Evolutionary conservation across 1,284 basidiomycete genomes (phyloP), one percentile per base, ranked within the genome.

Genomic region (Tilletiopsis washingtonensis): DNA sequence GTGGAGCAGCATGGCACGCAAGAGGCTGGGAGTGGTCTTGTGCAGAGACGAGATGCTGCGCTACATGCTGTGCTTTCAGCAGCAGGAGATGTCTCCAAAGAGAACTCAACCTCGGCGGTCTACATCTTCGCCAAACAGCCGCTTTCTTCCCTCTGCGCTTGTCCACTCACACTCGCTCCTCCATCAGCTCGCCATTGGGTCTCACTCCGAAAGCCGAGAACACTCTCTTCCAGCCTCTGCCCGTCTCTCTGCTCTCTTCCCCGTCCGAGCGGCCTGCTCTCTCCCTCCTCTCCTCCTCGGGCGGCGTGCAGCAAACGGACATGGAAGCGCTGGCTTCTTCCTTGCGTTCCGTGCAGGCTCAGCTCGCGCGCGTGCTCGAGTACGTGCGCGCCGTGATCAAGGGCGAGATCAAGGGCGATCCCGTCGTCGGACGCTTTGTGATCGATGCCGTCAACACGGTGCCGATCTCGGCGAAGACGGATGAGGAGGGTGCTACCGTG

Each of bases 391-490:
- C 80, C 12, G 90, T 96, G 40, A 75, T 90, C 44, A 76, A 82
- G 0, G 91, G 90, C 23, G 81, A 88, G 63, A 79, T 80, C 40
- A 78, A 85, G 59, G 88, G 90, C 20, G 87, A 97, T 76, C 80
- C 85, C 44, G 85, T 87, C 12, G 81, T 98, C 32, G 93, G 93
- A 15, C 80, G 89, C 51, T 93, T 91, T 74, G 79, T 99, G 47
- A 85, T 96, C 80, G 87, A 93, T 65, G 89, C 90, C 7, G 65
- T 72, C 49, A 59, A 61, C 48, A 61, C 62, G 25, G 67, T 70
- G 2, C 69, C 69, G 19, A 47, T 47, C 36, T 38, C 27, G 14
- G 59, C 58, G 7, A 62, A 59, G n/a, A 57, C 61, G 47, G 57
- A 59, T 29, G 62, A 60, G 9, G 26, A 24, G 15, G 49, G 39